Evolutionary conservation across 805 yeast species (phyloP).

Genomic region (Wickerhamiella sergipiensis): DNA sequence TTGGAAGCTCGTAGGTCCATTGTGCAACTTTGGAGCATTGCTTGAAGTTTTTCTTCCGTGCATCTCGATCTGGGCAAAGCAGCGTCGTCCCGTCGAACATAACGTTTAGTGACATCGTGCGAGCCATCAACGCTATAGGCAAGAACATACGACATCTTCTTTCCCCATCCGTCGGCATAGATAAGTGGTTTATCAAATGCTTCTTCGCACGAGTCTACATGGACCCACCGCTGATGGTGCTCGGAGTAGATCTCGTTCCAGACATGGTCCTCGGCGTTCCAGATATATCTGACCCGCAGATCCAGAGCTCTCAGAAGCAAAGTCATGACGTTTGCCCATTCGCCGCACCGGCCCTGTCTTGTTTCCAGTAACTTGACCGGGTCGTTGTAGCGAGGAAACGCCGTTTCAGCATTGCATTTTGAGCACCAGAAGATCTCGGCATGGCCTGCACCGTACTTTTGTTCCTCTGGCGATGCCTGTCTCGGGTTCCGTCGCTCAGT

Average conservation of each 20-base stretch:
- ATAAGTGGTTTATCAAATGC: constrained; percentile 70
- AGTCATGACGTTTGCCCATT: constrained; percentile 81
- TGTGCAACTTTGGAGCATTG: constrained; percentile 24
- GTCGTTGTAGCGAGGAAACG: constrained; percentile 70
- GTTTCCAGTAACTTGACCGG: constrained; percentile 48
- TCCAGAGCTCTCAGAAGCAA: constrained; percentile 56
- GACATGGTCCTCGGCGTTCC: constrained; percentile 87
- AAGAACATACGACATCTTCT: constrained; percentile 77
- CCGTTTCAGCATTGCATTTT: constrained; percentile 32
- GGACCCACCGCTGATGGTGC: constrained; percentile 59
- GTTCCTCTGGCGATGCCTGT: constrained; percentile 35
- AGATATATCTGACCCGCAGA: constrained; percentile 51
- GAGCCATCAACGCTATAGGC: constrained; percentile 50
- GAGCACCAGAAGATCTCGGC: constrained; percentile 56
- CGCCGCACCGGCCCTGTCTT: constrained; percentile 80
- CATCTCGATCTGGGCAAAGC: constrained; percentile 36
- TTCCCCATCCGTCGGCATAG: constrained; percentile 82
- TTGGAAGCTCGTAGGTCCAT: constrained; percentile 5
- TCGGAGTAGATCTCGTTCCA: constrained; percentile 84
- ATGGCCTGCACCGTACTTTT: constrained; percentile 35
- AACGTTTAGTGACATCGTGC: constrained; percentile 56
- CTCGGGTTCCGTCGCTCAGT: constrained; percentile 29
- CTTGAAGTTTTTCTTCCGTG: constrained; percentile 22
- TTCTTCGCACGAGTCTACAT: constrained; percentile 73
- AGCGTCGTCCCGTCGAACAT: constrained; percentile 35